A percentile compares a stretch with the other conserved stretches of the same genome.
These are phyloP conservation scores for Asterionellopsis glacialis DNA, from an alignment of 108 stramenopile species.

Conservation along the genomic window DNA sequence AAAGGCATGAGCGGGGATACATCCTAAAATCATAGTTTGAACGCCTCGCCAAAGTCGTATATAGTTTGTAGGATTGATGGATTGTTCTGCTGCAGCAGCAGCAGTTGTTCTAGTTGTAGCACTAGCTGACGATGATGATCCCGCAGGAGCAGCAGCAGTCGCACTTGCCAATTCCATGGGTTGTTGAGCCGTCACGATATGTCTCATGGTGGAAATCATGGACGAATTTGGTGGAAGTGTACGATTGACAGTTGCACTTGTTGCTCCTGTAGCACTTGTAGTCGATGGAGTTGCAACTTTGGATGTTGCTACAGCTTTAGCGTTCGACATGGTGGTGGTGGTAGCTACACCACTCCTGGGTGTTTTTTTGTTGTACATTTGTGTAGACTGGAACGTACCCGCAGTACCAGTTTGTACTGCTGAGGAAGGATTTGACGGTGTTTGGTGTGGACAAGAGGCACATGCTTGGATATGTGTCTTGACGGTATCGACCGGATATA, in stretches of 20 bases:
- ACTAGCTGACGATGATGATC: too few relatives aligned
- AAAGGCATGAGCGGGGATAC: constrained; percentile 96
- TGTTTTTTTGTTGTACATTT: too few relatives aligned
- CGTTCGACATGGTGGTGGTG: too few relatives aligned
- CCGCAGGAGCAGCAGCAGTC: too few relatives aligned
- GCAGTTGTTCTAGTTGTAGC: not conserved
- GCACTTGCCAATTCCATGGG: constrained; percentile 13
- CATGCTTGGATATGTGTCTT: constrained; percentile 95
- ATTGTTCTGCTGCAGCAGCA: not conserved
- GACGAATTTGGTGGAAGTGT: not conserved
- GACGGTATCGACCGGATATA: constrained; percentile 96
- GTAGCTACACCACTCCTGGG: not conserved
- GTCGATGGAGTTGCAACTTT: too few relatives aligned
- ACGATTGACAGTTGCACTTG: too few relatives aligned
- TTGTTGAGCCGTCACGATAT: constrained; percentile 29
- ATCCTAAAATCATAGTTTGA: constrained; percentile 91
- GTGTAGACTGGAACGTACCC: too few relatives aligned
- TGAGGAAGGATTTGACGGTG: not conserved
- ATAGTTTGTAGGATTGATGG: constrained; percentile 26
- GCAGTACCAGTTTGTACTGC: not conserved
- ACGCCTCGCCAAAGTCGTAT: constrained; percentile 94
- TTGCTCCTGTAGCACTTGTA: too few relatives aligned
- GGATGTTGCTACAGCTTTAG: too few relatives aligned
- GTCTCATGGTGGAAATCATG: constrained; percentile 46
- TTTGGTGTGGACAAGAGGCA: constrained; percentile 33